Conservation (phyloP, 495 filamentous ascomycete species). For the Cairneyella variabilis region DNA sequence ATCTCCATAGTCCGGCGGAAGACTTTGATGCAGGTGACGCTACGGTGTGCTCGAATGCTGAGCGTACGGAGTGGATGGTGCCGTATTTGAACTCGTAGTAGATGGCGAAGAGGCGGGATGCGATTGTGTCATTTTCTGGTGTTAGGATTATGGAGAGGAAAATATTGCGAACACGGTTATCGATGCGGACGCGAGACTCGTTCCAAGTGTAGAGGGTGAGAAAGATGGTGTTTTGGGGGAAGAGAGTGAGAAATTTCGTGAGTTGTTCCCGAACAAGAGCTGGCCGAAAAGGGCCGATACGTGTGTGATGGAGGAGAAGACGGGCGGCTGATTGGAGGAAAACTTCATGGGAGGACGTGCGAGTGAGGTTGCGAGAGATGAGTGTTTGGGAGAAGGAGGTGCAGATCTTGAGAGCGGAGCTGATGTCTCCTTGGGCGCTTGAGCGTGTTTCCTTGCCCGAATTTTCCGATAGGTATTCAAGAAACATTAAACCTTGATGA, state of each 20-base stretch:
- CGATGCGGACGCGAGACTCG: conserved; percentile 61
- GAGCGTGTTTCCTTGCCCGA: conserved; percentile 32
- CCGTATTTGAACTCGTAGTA: conserved; percentile 57
- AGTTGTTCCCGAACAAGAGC: conserved; percentile 57
- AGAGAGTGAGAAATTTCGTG: conserved; percentile 51
- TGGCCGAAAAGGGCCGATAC: conserved; percentile 58
- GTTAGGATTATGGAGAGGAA: conserved; percentile 44
- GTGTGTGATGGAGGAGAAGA: conserved; percentile 66
- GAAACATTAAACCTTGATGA: conserved; percentile 42
- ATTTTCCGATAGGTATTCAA: conserved; percentile 54
- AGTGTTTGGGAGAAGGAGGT: conserved; percentile 32
- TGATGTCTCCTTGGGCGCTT: conserved; percentile 46
- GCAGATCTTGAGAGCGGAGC: conserved; percentile 38
- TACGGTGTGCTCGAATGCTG: conserved; percentile 70
- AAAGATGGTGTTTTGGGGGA: conserved; percentile 77
- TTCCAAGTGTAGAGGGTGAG: conserved; percentile 68
- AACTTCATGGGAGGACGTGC: conserved; percentile 40
- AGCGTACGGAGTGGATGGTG: conserved; percentile 56
- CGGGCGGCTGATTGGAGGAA: conserved; percentile 62
- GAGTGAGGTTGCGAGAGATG: conserved; percentile 24
- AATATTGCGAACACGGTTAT: conserved; percentile 65
- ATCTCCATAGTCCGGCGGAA: conserved; percentile 57
- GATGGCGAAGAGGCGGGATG: conserved; percentile 64
- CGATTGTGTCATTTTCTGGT: conserved; percentile 39
- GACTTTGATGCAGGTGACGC: conserved; percentile 30